Evolutionary conservation across 2,329 filamentous ascomycete species (phyloP).

Genomic region (Xenoacremonium recifei): DNA sequence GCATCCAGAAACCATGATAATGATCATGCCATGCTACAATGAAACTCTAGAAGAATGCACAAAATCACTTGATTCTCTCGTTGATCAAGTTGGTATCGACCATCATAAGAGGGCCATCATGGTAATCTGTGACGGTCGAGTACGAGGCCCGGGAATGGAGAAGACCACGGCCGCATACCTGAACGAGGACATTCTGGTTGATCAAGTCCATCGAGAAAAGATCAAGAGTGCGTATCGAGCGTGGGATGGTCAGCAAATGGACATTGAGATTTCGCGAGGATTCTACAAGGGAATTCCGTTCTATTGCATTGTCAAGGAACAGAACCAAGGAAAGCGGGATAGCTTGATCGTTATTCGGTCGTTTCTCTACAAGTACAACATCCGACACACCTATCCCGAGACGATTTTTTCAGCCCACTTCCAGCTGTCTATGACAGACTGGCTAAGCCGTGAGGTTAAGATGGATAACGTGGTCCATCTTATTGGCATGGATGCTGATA

Average conservation of each 20-base stretch:
- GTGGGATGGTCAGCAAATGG: conserved; percentile 38
- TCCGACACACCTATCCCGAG: conserved; percentile 31
- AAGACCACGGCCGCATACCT: conserved; percentile 32
- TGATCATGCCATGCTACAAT: conserved; percentile 42
- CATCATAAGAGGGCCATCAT: conserved; percentile 20
- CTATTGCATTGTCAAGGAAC: conserved; percentile 41
- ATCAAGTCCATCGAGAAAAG: conserved; percentile 21
- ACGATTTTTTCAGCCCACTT: conserved; percentile 37
- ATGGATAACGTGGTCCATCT: conserved; percentile 34
- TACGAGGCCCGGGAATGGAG: conserved; percentile 21
- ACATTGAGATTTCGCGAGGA: conserved; percentile 35
- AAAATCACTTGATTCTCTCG: conserved; percentile 29
- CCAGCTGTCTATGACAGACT: conserved; percentile 31
- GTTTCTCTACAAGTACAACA: conserved; percentile 42
- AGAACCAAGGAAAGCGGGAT: conserved; percentile 43
- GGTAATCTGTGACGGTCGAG: conserved; percentile 23
- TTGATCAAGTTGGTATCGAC: conserved; percentile 18
- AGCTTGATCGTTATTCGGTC: conserved; percentile 40
- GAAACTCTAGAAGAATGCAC: conserved; percentile 38
- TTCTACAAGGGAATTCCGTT: conserved; percentile 39
- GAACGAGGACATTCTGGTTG: conserved; percentile 36
- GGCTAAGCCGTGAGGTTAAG: conserved; percentile 27
- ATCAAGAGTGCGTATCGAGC: conserved; percentile 35
- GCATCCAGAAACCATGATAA: conserved; percentile 33
- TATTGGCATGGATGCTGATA: conserved; percentile 42